These are phyloP conservation scores for Daedaleopsis nitida DNA, from an alignment of 768 basidiomycete genomes.

Conservation along the genomic window DNA sequence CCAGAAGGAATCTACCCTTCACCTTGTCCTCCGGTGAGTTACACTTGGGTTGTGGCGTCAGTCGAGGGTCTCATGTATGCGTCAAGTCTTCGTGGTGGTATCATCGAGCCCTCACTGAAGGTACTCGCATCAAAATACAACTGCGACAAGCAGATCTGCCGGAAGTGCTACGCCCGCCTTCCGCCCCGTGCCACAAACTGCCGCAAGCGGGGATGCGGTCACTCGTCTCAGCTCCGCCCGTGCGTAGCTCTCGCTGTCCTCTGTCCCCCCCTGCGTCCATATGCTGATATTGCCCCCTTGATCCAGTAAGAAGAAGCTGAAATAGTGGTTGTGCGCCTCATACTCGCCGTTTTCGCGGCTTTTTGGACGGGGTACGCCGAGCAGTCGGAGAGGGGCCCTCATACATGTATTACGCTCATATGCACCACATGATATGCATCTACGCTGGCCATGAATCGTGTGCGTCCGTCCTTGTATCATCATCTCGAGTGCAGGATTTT, in stretches of 20 bases:
- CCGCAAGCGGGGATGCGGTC: slow-evolving; percentile 91
- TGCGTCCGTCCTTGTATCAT: slow-evolving; percentile 18
- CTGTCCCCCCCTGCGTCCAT: neutral
- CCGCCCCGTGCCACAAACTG: slow-evolving; percentile 99
- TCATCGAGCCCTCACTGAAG: slow-evolving; percentile 99
- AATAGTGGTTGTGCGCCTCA: slow-evolving; percentile 55
- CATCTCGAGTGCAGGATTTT: neutral
- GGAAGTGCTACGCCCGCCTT: slow-evolving; percentile 99
- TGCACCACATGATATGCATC: slow-evolving; percentile 23
- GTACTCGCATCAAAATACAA: slow-evolving; percentile 97
- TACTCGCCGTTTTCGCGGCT: slow-evolving; percentile 1
- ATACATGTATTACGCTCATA: slow-evolving; percentile 19
- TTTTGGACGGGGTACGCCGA: slow-evolving; percentile 16
- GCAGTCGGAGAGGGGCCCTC: slow-evolving; percentile 12
- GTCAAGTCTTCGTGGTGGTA: slow-evolving; percentile 88
- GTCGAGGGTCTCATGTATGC: neutral
- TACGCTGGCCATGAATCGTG: slow-evolving; percentile 17
- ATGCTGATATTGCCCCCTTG: neutral
- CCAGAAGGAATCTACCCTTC: slow-evolving; percentile 97
- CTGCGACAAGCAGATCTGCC: slow-evolving; percentile 99
- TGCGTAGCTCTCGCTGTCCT: slow-evolving; percentile 45
- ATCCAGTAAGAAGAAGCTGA: slow-evolving; percentile 91
- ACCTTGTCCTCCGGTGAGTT: slow-evolving; percentile 90
- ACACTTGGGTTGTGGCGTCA: neutral
- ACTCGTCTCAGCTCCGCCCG: slow-evolving; percentile 91